Base-by-base conservation (phyloP, 73 alveolate genomes). In the Vitrella brassicaformis region DNA sequence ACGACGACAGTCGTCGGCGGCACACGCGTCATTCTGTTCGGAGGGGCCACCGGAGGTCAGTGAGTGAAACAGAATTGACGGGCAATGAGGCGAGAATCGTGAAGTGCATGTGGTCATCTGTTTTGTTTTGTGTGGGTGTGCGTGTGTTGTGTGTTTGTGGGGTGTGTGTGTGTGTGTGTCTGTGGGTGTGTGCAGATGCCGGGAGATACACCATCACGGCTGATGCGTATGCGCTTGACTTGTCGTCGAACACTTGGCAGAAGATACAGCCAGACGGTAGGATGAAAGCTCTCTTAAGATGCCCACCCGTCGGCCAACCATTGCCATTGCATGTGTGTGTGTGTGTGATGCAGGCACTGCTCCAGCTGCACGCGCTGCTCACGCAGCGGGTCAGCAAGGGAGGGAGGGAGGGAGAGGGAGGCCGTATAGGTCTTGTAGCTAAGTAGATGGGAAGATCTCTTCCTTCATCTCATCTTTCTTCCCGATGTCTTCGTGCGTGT, bases 321-420 rank as follows among this genome's bases (percentile, higher is more conserved):
- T 8, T 19, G 70, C 31, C 28, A n/a, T 31, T 39, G 31, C 19
- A 27, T 47, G 81, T 28, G 32, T 31, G 65, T 46, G 74, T 29
- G 26, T 4, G 14, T 73, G 68, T 79, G 68, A 89, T 86, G 28
- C 31, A 31, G 97, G 98, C 28, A 88, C 92, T 0, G 75, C 94
- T 32, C 99, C 98, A 9, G 86, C 94, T 31, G 97, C 99, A 28
- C 78, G 99, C 28, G 99, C 98, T 46, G 99, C 99, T 14, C 98
- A 94, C 75, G 95, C 98, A 0, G 86, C 94, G 25, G n/a, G n/a
- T n/a, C n/a, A n/a, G 88, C 97, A 22, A 77, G 93, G 47, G 96
- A 90, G 30, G 93, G 86, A 80, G 88, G 74, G 70, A 80, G 88
- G 46, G 91, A 92, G 81, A 75, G 66, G 82, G 82, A 27, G 47